phyloP scores from a whole-genome alignment of 257 asterid species.

The Pogostemon cablin region DNA sequence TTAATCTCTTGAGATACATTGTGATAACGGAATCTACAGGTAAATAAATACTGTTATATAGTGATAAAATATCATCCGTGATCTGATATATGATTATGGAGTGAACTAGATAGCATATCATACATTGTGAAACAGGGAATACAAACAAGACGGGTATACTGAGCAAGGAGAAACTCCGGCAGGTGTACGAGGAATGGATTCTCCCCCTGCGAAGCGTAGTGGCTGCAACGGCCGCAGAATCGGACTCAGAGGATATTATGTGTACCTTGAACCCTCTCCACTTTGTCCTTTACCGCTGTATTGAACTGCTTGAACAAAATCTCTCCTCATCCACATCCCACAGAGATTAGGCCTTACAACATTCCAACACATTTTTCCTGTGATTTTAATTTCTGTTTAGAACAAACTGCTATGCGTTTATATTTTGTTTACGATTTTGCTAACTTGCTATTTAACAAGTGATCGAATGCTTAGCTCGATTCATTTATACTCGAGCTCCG shows the following conservation, averaged over 20 bases:
- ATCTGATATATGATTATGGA: neutral
- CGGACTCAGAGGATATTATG: slow-evolving; percentile 30
- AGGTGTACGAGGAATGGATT: slow-evolving; percentile 71
- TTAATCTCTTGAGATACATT: slow-evolving; percentile 77
- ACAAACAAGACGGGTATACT: slow-evolving; percentile 66
- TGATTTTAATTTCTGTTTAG: too few species aligned
- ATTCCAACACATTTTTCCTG: too few species aligned
- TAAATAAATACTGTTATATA: slow-evolving; percentile 24
- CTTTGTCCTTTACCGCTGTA: slow-evolving; percentile 75
- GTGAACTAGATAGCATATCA: neutral
- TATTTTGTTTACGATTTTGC: too few species aligned
- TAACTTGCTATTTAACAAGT: too few species aligned
- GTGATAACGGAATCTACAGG: slow-evolving; percentile 81
- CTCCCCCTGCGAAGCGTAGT: slow-evolving; percentile 79
- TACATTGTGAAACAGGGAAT: slow-evolving; percentile 55
- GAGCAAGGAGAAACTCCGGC: slow-evolving; percentile 51
- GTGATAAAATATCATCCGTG: too few species aligned
- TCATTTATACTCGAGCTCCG: too few species aligned
- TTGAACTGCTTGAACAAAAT: slow-evolving; percentile 61
- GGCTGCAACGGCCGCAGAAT: slow-evolving; percentile 44
- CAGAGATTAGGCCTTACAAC: too few species aligned
- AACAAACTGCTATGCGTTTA: too few species aligned
- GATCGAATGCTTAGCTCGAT: too few species aligned
- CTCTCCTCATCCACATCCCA: too few species aligned
- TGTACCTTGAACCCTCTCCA: slow-evolving; percentile 78